Conservation (phyloP, 2,329 filamentous ascomycete genomes). For the Fusarium sacchari region DNA sequence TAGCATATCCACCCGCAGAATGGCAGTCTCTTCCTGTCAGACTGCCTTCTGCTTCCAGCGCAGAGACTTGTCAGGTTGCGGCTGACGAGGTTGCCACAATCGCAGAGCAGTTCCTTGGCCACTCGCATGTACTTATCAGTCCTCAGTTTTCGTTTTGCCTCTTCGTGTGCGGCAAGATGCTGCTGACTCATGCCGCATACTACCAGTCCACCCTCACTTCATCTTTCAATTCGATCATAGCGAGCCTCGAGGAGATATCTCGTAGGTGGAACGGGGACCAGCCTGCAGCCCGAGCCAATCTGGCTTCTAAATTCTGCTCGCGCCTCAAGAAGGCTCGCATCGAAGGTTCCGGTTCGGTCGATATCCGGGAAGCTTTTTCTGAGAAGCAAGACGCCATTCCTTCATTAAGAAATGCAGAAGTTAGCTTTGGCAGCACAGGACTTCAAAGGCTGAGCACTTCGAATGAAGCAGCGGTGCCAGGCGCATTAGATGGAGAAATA, state of each 20-base stretch:
- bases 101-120: conserved; percentile 18
- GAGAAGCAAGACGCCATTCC: neutral
- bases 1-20: conserved; percentile 36
- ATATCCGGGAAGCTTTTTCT: conserved; percentile 26
- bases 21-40: conserved; percentile 21
- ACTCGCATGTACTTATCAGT: conserved; percentile 11
- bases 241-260: conserved; percentile 18
- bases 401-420: neutral
- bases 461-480: neutral
- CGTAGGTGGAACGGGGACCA: conserved; percentile 21
- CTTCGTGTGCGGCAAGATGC: conserved; percentile 28
- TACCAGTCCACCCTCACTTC: neutral
- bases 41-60: conserved; percentile 26
- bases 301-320: conserved; percentile 29
- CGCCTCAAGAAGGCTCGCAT: conserved; percentile 11
- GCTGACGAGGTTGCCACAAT: conserved; percentile 26
- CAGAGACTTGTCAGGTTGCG: conserved; percentile 30
- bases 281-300: neutral
- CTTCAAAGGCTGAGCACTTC: neutral
- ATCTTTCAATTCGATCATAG: conserved; percentile 17
- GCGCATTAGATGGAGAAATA: neutral
- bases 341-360: neutral
- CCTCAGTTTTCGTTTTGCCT: conserved; percentile 34
- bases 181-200: conserved; percentile 24
- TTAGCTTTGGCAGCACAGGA: neutral